Base-by-base conservation (phyloP, 2,329 filamentous ascomycete species). In the Ramularia endophylla region DNA sequence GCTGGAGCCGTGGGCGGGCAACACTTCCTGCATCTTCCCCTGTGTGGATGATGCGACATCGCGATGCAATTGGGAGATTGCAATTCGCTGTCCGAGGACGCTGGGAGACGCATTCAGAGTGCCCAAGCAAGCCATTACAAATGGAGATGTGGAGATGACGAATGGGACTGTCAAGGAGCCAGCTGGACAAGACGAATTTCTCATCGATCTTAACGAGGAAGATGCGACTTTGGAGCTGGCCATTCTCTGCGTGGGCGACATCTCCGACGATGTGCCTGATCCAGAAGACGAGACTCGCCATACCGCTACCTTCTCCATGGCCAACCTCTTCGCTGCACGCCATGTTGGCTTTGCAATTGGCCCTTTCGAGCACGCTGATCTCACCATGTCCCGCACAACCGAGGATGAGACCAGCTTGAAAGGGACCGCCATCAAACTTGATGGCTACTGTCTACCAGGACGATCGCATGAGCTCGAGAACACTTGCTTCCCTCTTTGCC, bases 321-420 rank as follows among this genome's bases (percentile, higher is more conserved):
- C 77, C 45, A 80, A 81, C 47, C 80, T 84, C 37, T 79, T 92
- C 7, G 81, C 88, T 1, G 83, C 90, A 1, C 85, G 89, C 48
- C 90, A 97, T 60, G 81, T 98, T 50, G 90, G 89, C 4, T 95
- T 98, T 62, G 86, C 88, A 2, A 78, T 97, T 41, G 92, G 94
- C 0, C 92, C 94, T 0, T 98, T 98, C 60, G 88, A 97, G 63
- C 84, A 90, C 53, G 82, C 97, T 39, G 87, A 95, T 58, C 72
- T 98, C 4, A 58, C 57, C 12, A 85, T 90, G 53, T 95, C 87
- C 56, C 81, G 94, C 37, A 87, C 89, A 33, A 87, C 87, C 48
- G 87, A 94, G 53, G 87, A 95, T 51, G 89, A 95, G 58, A 87
- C 94, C 54, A 87, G 89, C 61, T 77, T 98, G 40, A 87, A 87